Evolutionary conservation across 352 stramenopile species (phyloP).

Genomic region (Plasmopara muralis): DNA sequence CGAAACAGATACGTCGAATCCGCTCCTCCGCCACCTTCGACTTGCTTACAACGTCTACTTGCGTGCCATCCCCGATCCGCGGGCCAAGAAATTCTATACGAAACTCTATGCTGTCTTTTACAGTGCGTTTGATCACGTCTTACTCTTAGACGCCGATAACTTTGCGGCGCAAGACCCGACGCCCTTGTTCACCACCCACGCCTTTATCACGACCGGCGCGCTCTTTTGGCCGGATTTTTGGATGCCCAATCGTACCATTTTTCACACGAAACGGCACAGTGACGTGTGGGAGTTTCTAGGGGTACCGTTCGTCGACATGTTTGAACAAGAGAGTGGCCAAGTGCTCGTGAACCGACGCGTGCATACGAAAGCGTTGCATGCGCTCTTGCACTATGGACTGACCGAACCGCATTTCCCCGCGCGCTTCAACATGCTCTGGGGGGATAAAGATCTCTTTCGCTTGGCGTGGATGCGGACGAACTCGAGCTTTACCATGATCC

Average conservation of each 20-base stretch:
- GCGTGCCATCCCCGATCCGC: slow-evolving; percentile 37
- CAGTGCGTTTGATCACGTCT: slow-evolving; percentile 41
- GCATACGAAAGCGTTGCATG: slow-evolving; percentile 46
- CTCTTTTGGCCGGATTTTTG: slow-evolving; percentile 86
- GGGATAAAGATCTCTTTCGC: slow-evolving; percentile 80
- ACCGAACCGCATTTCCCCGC: slow-evolving; percentile 34
- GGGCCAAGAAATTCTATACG: slow-evolving; percentile 42
- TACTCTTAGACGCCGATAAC: slow-evolving; percentile 59
- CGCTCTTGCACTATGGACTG: slow-evolving; percentile 67
- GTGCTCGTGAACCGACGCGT: slow-evolving; percentile 59
- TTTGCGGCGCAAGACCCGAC: slow-evolving; percentile 47
- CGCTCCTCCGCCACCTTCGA: slow-evolving; percentile 33
- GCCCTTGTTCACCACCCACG: slow-evolving; percentile 53
- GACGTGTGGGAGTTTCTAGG: slow-evolving; percentile 68
- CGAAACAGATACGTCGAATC: slow-evolving; percentile 31
- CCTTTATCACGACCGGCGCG: slow-evolving; percentile 51
- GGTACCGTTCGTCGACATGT: slow-evolving; percentile 55
- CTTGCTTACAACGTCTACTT: slow-evolving; percentile 32
- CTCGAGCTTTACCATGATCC: slow-evolving; percentile 54
- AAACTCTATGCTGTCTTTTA: slow-evolving; percentile 55
- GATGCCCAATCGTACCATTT: slow-evolving; percentile 61
- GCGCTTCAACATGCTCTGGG: slow-evolving; percentile 53
- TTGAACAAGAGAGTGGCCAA: slow-evolving; percentile 78
- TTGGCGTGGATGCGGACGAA: slow-evolving; percentile 73
- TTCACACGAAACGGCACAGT: slow-evolving; percentile 59